These are phyloP conservation scores for Leccinum ochraceum DNA, from an alignment of 768 basidiomycete genomes.

Conservation along the genomic window DNA sequence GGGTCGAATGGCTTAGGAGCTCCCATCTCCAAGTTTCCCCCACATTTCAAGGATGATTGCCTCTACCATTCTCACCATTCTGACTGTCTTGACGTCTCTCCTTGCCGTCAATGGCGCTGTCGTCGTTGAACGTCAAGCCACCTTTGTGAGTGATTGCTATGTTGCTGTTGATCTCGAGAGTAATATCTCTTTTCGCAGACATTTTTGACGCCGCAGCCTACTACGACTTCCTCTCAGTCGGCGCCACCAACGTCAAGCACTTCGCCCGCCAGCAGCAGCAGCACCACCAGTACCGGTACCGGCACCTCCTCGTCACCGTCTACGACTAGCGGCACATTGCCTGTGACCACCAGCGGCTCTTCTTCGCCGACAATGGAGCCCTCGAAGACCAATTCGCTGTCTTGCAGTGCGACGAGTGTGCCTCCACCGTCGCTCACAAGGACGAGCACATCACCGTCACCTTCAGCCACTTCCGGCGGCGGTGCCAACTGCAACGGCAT, in stretches of 20 bases:
- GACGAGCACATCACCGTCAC: not conserved
- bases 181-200: not conserved
- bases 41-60: slow-evolving; percentile 6
- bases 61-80: slow-evolving; percentile 10
- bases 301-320: not conserved
- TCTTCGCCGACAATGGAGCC: not conserved
- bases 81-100: slow-evolving; percentile 12
- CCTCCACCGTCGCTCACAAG: not conserved
- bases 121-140: slow-evolving; percentile 18
- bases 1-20: not conserved
- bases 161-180: not conserved
- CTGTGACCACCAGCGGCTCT: not conserved
- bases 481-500: slow-evolving; percentile 14
- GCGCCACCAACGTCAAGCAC: not conserved
- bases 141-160: slow-evolving; percentile 11
- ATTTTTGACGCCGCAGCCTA: slow-evolving; percentile 14
- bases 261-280: not conserved
- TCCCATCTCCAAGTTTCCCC: not conserved
- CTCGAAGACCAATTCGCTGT: not conserved
- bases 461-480: not conserved
- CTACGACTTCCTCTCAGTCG: not conserved
- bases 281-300: not conserved
- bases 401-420: not conserved
- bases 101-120: slow-evolving; percentile 17
- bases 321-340: not conserved